Percentiles rank a stretch among this genome's conserved stretches.
phyloP scores from a whole-genome alignment of 1,284 basidiomycete species.

The Malassezia japonica region DNA sequence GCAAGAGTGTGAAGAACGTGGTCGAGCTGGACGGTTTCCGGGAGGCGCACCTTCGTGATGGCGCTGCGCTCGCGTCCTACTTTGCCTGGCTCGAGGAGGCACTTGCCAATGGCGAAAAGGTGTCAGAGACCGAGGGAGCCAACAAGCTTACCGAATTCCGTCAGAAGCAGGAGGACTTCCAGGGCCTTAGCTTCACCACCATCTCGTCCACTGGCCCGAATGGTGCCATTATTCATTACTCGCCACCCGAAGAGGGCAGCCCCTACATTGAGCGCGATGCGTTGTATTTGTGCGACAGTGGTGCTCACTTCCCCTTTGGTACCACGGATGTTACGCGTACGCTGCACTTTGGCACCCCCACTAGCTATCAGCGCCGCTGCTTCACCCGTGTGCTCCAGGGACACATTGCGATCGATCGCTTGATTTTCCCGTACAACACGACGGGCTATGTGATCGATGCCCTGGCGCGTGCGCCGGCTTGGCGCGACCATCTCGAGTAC shows the following conservation, averaged over 20 bases:
- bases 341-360: slow-evolving; percentile 81
- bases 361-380: slow-evolving; percentile 69
- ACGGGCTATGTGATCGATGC: slow-evolving; percentile 70
- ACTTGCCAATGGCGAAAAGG: slow-evolving; percentile 57
- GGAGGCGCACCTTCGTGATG: slow-evolving; percentile 78
- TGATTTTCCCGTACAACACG: slow-evolving; percentile 76
- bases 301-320: slow-evolving; percentile 78
- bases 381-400: slow-evolving; percentile 93
- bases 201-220: slow-evolving; percentile 82
- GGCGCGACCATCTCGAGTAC: slow-evolving; percentile 77
- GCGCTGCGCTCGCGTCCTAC: slow-evolving; percentile 65
- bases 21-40: slow-evolving; percentile 82
- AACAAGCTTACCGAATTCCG: slow-evolving; percentile 69
- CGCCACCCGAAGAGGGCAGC: slow-evolving; percentile 65
- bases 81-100: slow-evolving; percentile 90
- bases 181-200: slow-evolving; percentile 79
- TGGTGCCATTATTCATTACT: slow-evolving; percentile 89
- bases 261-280: slow-evolving; percentile 56
- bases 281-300: slow-evolving; percentile 87
- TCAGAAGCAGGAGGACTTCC: slow-evolving; percentile 67
- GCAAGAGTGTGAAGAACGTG: slow-evolving; percentile 82
- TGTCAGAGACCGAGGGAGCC: slow-evolving; percentile 74
- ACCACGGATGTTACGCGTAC: slow-evolving; percentile 78
- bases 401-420: slow-evolving; percentile 79
- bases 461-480: slow-evolving; percentile 71